A percentile compares a stretch with the other conserved stretches of the same genome.
Conservation (phyloP, 441 rosid genomes). For the Bocquillonia castaneifolia region DNA sequence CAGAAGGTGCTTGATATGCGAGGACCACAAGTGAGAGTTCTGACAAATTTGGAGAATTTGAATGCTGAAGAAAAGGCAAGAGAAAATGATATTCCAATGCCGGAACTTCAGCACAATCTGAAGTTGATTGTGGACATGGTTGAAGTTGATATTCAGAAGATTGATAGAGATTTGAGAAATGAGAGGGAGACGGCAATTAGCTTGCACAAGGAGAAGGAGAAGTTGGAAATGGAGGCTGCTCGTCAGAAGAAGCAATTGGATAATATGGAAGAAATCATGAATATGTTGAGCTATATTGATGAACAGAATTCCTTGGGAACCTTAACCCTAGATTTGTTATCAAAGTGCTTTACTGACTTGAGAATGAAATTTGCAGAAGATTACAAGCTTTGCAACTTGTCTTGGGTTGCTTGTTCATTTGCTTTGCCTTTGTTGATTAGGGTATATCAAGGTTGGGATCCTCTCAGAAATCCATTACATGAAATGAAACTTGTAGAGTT, state of each 20-base stretch:
- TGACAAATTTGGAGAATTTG: slow-evolving; percentile 80
- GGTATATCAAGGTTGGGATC: slow-evolving; percentile 92
- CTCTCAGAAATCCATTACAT: slow-evolving; percentile 62
- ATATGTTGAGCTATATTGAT: slow-evolving; percentile 44
- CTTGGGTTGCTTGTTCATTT: slow-evolving; percentile 69
- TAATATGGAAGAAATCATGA: slow-evolving; percentile 53
- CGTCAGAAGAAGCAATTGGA: slow-evolving; percentile 50
- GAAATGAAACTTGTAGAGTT: slow-evolving; percentile 50
- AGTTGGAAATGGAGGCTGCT: slow-evolving; percentile 44
- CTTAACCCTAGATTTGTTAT: slow-evolving; percentile 60
- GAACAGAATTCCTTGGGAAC: slow-evolving; percentile 47
- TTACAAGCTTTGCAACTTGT: slow-evolving; percentile 68
- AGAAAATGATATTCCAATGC: slow-evolving; percentile 83
- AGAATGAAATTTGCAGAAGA: slow-evolving; percentile 55
- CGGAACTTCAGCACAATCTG: slow-evolving; percentile 85
- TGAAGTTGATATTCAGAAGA: slow-evolving; percentile 82
- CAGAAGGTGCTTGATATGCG: slow-evolving; percentile 93
- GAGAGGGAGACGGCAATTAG: slow-evolving; percentile 74
- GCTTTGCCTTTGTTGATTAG: slow-evolving; percentile 74
- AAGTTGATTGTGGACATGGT: slow-evolving; percentile 70
- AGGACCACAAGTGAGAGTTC: slow-evolving; percentile 71
- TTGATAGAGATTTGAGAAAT: slow-evolving; percentile 75
- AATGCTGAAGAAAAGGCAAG: slow-evolving; percentile 83
- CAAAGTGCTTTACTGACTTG: slow-evolving; percentile 45
- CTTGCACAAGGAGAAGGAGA: slow-evolving; percentile 76